A percentile compares a stretch with the other conserved stretches of the same genome.
These are phyloP conservation scores for Penicillium turbatum DNA, from an alignment of 495 filamentous ascomycete genomes.

Conservation along the genomic window DNA sequence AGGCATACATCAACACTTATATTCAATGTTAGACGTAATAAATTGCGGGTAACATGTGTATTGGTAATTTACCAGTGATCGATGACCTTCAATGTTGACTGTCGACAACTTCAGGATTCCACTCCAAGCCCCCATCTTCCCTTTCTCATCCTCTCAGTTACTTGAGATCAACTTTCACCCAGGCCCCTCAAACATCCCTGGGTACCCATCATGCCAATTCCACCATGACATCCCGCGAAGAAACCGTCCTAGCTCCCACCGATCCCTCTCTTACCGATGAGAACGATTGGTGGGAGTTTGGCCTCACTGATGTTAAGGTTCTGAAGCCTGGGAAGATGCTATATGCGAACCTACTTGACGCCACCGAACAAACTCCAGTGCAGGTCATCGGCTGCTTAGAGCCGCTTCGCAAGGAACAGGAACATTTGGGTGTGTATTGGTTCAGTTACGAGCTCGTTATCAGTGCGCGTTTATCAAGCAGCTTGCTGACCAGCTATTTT, in stretches of 20 bases:
- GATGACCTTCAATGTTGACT: conserved; percentile 16
- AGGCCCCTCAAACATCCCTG: neutral
- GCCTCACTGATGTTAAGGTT: conserved; percentile 50
- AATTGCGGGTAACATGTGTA: conserved; percentile 13
- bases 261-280: conserved; percentile 51
- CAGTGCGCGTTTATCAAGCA: conserved; percentile 10
- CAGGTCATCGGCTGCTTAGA: conserved; percentile 52
- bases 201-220: conserved; percentile 29
- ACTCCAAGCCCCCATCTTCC: conserved; percentile 9
- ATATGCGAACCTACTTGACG: conserved; percentile 50
- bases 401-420: conserved; percentile 42
- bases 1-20: too few species aligned
- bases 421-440: conserved; percentile 35
- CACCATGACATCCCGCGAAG: conserved; percentile 51
- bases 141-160: neutral
- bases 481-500: conserved; percentile 23
- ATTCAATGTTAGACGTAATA: conserved; percentile 12
- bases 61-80: conserved; percentile 19
- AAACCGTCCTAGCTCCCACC: conserved; percentile 51
- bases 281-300: conserved; percentile 58
- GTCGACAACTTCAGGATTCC: conserved; percentile 15
- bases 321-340: conserved; percentile 45
- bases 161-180: neutral
- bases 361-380: conserved; percentile 49
- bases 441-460: conserved; percentile 14